These are phyloP conservation scores for Lizanozyma gosingica DNA, from an alignment of 1,139 yeast genomes.

Conservation along the genomic window DNA sequence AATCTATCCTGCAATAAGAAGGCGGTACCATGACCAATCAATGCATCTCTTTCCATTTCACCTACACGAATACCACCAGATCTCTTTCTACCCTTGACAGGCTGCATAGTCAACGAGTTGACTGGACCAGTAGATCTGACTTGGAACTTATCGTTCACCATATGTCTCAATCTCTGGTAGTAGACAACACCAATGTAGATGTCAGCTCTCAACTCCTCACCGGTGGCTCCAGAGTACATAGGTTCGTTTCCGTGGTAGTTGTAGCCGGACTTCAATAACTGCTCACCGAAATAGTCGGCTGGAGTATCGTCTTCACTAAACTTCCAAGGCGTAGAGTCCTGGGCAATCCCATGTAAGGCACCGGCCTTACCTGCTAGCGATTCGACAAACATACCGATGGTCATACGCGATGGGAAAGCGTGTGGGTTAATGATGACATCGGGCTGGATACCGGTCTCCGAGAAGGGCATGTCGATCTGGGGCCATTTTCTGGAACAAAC, in stretches of 20 bases:
- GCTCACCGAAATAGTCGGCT: constrained; percentile 96
- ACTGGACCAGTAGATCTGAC: constrained; percentile 99
- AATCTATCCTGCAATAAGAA: constrained; percentile 90
- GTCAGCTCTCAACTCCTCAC: constrained; percentile 93
- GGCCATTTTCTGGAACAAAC: constrained; percentile 99
- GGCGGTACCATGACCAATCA: constrained; percentile 98
- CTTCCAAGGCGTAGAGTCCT: constrained; percentile 95
- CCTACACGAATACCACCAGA: constrained; percentile 99
- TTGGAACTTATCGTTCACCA: constrained; percentile 99
- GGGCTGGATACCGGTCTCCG: constrained; percentile 93
- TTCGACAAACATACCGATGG: constrained; percentile 99
- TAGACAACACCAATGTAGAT: constrained; percentile 95
- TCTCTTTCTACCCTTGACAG: constrained; percentile 98
- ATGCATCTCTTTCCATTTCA: constrained; percentile 99
- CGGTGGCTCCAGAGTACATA: constrained; percentile 97
- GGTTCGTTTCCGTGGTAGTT: constrained; percentile 99
- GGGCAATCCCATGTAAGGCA: constrained; percentile 95
- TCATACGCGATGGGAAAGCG: constrained; percentile 99
- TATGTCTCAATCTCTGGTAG: constrained; percentile 96
- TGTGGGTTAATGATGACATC: constrained; percentile 97
- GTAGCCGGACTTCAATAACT: constrained; percentile 78
- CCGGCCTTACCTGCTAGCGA: constrained; percentile 98
- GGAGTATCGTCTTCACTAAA: constrained; percentile 91
- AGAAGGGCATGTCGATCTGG: constrained; percentile 91
- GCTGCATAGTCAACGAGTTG: constrained; percentile 95